Conservation (phyloP, 1,284 basidiomycete genomes). For the Leccinum pallidistipes region DNA sequence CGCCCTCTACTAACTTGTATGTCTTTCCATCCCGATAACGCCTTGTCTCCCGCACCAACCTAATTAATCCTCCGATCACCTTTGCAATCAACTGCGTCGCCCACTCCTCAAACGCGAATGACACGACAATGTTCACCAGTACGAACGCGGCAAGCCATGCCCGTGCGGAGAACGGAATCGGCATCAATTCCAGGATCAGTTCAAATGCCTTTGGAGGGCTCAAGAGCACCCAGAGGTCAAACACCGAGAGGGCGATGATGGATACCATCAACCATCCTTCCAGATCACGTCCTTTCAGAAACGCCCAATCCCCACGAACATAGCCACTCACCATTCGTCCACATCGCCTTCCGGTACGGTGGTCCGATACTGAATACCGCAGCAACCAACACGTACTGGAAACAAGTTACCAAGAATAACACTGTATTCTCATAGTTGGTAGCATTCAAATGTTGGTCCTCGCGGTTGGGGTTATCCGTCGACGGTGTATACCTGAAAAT, state of each 20-base stretch:
- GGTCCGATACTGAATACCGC: slow-evolving; percentile 98
- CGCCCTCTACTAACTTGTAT: slow-evolving; percentile 76
- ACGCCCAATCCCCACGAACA: background rate
- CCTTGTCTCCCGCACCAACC: slow-evolving; percentile 45
- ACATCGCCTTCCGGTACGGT: slow-evolving; percentile 93
- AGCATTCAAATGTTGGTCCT: slow-evolving; percentile 82
- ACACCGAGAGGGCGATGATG: slow-evolving; percentile 61
- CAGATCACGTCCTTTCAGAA: slow-evolving; percentile 16
- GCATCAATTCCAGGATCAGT: slow-evolving; percentile 77
- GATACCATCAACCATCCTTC: slow-evolving; percentile 79
- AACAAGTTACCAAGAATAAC: slow-evolving; percentile 93
- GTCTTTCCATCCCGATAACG: slow-evolving; percentile 59
- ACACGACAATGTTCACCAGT: slow-evolving; percentile 70
- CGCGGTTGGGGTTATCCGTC: slow-evolving; percentile 48
- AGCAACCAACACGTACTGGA: slow-evolving; percentile 97
- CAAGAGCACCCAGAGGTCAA: slow-evolving; percentile 78
- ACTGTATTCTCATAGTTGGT: slow-evolving; percentile 93
- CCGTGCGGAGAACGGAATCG: slow-evolving; percentile 72
- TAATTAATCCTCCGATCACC: slow-evolving; percentile 50
- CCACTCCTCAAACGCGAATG: slow-evolving; percentile 82
- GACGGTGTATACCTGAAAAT: slow-evolving; percentile 58
- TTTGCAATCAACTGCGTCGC: slow-evolving; percentile 62
- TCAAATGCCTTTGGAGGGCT: slow-evolving; percentile 64
- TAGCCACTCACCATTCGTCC: slow-evolving; percentile 79
- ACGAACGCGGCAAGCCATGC: slow-evolving; percentile 71